A percentile compares a stretch with the other conserved stretches of the same genome.
Evolutionary conservation across 176 grass and related monocot genomes (phyloP).

Genomic region (Musa schizocarpa): DNA sequence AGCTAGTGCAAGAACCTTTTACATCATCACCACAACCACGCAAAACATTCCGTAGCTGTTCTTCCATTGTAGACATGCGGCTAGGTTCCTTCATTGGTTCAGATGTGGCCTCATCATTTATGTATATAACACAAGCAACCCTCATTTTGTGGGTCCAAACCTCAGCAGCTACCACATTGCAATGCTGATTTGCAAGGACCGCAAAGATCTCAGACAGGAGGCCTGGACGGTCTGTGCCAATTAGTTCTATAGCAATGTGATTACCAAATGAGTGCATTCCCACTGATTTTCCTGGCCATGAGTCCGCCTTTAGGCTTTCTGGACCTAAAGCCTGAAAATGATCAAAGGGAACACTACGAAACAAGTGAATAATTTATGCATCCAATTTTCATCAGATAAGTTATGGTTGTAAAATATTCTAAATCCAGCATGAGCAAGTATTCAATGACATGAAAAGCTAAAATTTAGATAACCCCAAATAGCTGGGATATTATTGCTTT

Average conservation of each 20-base stretch:
- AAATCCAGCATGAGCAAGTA: background rate
- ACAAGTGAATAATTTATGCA: background rate
- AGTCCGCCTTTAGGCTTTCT: constrained; percentile 52
- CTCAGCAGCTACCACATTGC: constrained; percentile 86
- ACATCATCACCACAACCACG: constrained; percentile 32
- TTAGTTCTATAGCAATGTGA: constrained; percentile 80
- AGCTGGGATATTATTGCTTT: too few species aligned
- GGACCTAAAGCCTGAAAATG: constrained; percentile 63
- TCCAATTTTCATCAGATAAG: background rate
- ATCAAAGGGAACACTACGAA: background rate
- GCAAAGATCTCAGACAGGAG: constrained; percentile 89
- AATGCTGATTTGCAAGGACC: constrained; percentile 56
- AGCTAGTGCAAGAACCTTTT: constrained; percentile 48
- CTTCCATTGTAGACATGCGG: constrained; percentile 39
- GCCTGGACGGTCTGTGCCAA: constrained; percentile 71
- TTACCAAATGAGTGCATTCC: constrained; percentile 74
- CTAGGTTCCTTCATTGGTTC: constrained; percentile 35
- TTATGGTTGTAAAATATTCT: background rate
- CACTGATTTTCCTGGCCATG: constrained; percentile 45
- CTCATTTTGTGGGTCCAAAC: constrained; percentile 73
- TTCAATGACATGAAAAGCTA: too few species aligned
- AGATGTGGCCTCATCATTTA: constrained; percentile 60
- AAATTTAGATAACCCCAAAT: too few species aligned
- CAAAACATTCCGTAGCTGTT: constrained; percentile 57
- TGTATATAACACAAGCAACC: constrained; percentile 69